A percentile compares a stretch with the other conserved stretches of the same genome.
Evolutionary conservation across 2,329 filamentous ascomycete genomes (phyloP).

Genomic region (Cercospora nicotianae): DNA sequence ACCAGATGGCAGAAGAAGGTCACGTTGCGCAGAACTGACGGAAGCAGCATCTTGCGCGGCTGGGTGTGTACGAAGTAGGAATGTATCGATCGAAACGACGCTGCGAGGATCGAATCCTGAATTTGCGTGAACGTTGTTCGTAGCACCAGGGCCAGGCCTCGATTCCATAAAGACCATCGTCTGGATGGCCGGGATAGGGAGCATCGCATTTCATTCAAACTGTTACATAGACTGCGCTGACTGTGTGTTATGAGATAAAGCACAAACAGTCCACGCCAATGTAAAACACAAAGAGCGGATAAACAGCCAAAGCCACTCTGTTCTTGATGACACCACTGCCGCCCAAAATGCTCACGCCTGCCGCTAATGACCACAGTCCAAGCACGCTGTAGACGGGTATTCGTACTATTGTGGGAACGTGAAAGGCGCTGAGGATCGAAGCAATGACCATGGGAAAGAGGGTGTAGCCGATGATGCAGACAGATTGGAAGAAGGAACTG

Average conservation of each 20-base stretch:
- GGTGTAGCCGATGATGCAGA: slow-evolving; percentile 98
- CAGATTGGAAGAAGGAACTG: slow-evolving; percentile 95
- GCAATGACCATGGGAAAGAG: slow-evolving; percentile 96
- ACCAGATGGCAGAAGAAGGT: background rate
- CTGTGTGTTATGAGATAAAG: slow-evolving; percentile 66
- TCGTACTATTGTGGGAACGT: slow-evolving; percentile 74
- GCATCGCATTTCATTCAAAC: background rate
- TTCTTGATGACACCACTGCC: slow-evolving; percentile 96
- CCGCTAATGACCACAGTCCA: slow-evolving; percentile 88
- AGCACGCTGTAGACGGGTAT: slow-evolving; percentile 90
- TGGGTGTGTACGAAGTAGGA: too few species aligned
- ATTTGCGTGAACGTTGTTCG: too few species aligned
- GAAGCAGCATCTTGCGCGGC: too few species aligned
- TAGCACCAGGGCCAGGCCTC: too few species aligned
- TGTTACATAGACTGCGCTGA: slow-evolving; percentile 3
- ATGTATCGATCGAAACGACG: too few species aligned
- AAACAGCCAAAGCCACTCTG: slow-evolving; percentile 88
- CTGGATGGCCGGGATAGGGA: background rate
- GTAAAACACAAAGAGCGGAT: slow-evolving; percentile 94
- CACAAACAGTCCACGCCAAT: slow-evolving; percentile 88
- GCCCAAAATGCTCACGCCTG: slow-evolving; percentile 91
- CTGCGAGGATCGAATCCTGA: too few species aligned
- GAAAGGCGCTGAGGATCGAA: slow-evolving; percentile 79
- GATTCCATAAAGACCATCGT: background rate
- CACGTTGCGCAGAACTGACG: too few species aligned